Conservation (phyloP, 116 monocot genomes). For the Phalaenopsis hybrid region DNA sequence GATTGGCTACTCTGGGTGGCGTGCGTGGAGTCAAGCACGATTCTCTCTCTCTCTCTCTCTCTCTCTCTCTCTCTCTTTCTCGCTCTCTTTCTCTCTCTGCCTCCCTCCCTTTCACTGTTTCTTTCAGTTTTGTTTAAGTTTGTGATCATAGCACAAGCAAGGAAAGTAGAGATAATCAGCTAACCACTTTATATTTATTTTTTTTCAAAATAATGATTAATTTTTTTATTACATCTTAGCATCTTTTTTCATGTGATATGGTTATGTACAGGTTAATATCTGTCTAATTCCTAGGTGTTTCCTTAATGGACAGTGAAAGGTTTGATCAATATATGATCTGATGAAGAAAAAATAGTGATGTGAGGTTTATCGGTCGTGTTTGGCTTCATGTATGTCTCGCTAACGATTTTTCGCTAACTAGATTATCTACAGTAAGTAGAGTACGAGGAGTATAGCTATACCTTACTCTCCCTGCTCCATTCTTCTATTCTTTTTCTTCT, state of each 20-base stretch:
- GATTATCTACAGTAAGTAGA: too few species aligned
- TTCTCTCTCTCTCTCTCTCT: slow-evolving; percentile 22
- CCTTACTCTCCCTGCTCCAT: not conserved
- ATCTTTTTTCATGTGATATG: not conserved
- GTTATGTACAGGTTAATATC: not conserved
- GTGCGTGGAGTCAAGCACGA: slow-evolving; percentile 40
- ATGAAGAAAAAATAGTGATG: not conserved
- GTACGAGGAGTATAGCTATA: not conserved
- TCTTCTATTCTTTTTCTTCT: not conserved
- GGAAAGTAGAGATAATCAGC: not conserved
- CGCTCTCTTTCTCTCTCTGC: not conserved
- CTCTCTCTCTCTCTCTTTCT: slow-evolving; percentile 12
- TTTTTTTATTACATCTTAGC: too few species aligned
- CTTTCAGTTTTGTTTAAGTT: not conserved
- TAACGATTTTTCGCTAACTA: not conserved
- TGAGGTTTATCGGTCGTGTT: slow-evolving; percentile 14
- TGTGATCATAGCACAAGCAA: not conserved
- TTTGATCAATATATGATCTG: too few species aligned
- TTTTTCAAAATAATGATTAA: not conserved
- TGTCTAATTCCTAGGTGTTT: too few species aligned
- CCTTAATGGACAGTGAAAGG: too few species aligned
- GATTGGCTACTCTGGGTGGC: slow-evolving; percentile 32
- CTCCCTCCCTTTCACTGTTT: not conserved
- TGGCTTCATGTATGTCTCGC: slow-evolving; percentile 36
- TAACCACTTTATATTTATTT: not conserved